phyloP scores from a whole-genome alignment of 805 yeast species.

The Saccharomycopsis fermentans region DNA sequence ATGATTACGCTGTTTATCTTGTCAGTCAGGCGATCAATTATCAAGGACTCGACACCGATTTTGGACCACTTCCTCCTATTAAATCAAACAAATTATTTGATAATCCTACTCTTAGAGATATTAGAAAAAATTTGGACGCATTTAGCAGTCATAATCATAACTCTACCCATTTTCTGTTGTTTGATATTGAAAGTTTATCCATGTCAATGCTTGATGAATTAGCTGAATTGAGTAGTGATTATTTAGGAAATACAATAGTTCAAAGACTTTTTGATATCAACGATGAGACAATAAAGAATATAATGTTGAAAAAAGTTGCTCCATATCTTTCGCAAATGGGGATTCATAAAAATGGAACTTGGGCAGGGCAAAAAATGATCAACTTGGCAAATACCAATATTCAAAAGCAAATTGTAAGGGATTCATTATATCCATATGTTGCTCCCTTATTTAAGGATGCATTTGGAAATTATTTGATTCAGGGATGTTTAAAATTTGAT shows the following conservation, averaged over 20 bases:
- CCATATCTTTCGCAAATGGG: conserved; percentile 86
- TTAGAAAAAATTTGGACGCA: conserved; percentile 61
- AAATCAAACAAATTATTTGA: conserved; percentile 63
- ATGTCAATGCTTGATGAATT: conserved; percentile 78
- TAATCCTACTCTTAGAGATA: conserved; percentile 79
- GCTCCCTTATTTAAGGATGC: conserved; percentile 87
- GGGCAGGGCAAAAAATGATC: conserved; percentile 97
- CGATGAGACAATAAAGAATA: conserved; percentile 60
- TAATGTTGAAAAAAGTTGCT: conserved; percentile 67
- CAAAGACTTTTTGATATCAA: conserved; percentile 77
- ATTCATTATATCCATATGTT: conserved; percentile 67
- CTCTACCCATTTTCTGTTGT: conserved; percentile 21
- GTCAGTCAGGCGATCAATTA: conserved; percentile 35
- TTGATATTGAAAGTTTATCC: conserved; percentile 73
- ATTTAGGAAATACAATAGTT: conserved; percentile 90
- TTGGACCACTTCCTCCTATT: conserved; percentile 74
- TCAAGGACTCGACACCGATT: conserved; percentile 39
- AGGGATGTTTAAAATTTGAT: conserved; percentile 86
- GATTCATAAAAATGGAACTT: conserved; percentile 94
- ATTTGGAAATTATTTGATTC: conserved; percentile 93
- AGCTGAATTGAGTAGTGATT: conserved; percentile 86
- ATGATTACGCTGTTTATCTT: background rate
- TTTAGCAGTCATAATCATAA: conserved; percentile 29
- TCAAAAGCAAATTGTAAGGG: conserved; percentile 55
- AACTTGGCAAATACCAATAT: conserved; percentile 55